phyloP scores from a whole-genome alignment of 768 basidiomycete species.

The Phylloporus rhodoxanthus region DNA sequence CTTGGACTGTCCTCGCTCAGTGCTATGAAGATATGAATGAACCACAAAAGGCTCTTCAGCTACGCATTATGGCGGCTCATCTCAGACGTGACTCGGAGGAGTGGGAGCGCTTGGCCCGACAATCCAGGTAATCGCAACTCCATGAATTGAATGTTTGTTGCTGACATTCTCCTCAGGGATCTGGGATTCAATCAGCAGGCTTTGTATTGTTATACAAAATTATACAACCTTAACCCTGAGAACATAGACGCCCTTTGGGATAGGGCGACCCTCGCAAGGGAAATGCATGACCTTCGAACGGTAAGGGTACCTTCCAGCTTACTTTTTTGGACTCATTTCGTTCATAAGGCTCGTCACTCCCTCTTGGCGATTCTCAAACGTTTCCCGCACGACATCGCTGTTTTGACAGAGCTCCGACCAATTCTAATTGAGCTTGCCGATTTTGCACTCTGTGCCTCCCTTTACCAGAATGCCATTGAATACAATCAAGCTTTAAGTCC shows the following conservation, averaged over 20 bases:
- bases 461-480: conserved; percentile 71
- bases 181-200: conserved; percentile 78
- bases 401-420: conserved; percentile 68
- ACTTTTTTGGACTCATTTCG: background rate
- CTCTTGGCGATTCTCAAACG: conserved; percentile 23
- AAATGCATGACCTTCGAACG: conserved; percentile 62
- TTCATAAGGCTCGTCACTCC: conserved; percentile 24
- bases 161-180: conserved; percentile 55
- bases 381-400: conserved; percentile 62
- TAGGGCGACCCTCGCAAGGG: conserved; percentile 72
- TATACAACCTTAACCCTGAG: conserved; percentile 67
- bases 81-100: conserved; percentile 76
- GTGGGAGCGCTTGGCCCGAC: conserved; percentile 75
- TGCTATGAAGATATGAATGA: conserved; percentile 74
- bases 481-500: conserved; percentile 46
- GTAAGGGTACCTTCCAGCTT: conserved; percentile 34
- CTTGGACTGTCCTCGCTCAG: conserved; percentile 86
- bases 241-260: conserved; percentile 90
- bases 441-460: conserved; percentile 52
- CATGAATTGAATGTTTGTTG: conserved; percentile 45
- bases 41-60: conserved; percentile 65
- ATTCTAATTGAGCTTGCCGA: conserved; percentile 53
- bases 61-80: conserved; percentile 88
- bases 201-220: conserved; percentile 85
- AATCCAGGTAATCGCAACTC: conserved; percentile 56